Evolutionary conservation across 805 yeast genomes (phyloP).

Genomic region (Wickerhamomyces sydowiorum): DNA sequence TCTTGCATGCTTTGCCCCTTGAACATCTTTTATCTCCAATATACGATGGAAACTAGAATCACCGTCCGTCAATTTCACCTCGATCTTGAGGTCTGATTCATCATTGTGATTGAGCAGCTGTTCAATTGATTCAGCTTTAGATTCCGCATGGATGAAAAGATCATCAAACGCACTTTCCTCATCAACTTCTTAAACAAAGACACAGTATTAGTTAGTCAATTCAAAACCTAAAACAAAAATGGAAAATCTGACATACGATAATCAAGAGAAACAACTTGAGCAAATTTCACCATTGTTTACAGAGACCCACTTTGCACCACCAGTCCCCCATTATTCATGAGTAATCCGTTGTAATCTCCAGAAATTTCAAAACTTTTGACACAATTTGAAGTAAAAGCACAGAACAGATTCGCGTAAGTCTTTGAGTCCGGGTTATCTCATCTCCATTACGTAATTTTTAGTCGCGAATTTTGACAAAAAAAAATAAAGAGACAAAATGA

Average conservation of each 20-base stretch:
- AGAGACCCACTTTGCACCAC: not conserved
- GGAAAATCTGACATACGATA: not conserved
- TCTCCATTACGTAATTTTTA: not conserved
- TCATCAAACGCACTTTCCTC: not conserved
- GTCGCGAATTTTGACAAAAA: not conserved
- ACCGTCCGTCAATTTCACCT: slow-evolving; percentile 6
- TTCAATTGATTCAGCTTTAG: not conserved
- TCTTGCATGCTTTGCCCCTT: not conserved
- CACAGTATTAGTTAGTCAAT: not conserved
- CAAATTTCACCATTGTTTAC: not conserved
- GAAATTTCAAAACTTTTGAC: not conserved
- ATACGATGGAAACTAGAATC: not conserved
- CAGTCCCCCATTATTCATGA: not conserved
- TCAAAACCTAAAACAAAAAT: too few relatives aligned
- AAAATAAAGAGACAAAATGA: too few relatives aligned
- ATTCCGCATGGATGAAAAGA: not conserved
- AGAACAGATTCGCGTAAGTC: not conserved
- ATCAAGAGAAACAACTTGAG: not conserved
- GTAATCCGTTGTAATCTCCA: not conserved
- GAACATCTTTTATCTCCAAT: not conserved
- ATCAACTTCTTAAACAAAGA: not conserved
- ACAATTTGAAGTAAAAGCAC: not conserved
- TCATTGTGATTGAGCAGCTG: not conserved
- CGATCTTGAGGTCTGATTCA: not conserved
- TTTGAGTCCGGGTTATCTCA: not conserved